phyloP scores from a whole-genome alignment of 768 basidiomycete genomes.

The Coprinellus micaceus region DNA sequence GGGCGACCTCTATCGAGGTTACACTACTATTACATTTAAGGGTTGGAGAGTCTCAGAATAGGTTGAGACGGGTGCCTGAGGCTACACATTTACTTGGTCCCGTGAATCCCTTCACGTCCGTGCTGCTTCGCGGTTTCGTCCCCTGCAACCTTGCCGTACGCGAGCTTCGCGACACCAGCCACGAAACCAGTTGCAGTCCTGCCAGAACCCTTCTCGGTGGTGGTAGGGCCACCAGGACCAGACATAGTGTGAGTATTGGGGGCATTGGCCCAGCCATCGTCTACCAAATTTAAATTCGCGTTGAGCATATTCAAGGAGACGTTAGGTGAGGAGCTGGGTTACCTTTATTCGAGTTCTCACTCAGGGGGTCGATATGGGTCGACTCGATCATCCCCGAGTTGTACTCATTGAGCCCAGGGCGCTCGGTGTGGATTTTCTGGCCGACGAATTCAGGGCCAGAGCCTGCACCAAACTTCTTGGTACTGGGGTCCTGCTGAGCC shows the following conservation, averaged over 20 bases:
- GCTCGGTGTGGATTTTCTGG: constrained; percentile 33
- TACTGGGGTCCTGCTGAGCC: too few relatives aligned
- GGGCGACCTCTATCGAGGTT: too few relatives aligned
- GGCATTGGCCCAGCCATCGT: constrained; percentile 41
- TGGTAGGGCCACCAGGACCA: constrained; percentile 9
- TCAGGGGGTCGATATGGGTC: constrained; percentile 50
- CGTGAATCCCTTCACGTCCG: constrained; percentile 24
- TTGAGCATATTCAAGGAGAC: neutral
- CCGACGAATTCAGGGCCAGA: constrained; percentile 39
- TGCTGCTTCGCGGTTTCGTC: constrained; percentile 31
- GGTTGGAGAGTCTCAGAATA: too few relatives aligned
- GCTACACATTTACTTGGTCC: constrained; percentile 12
- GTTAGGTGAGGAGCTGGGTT: constrained; percentile 8
- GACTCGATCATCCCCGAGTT: constrained; percentile 56
- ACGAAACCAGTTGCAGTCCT: constrained; percentile 13
- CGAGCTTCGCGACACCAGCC: constrained; percentile 32
- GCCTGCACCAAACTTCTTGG: constrained; percentile 36
- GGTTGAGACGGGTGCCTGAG: too few relatives aligned
- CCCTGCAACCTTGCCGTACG: constrained; percentile 34
- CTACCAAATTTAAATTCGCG: constrained; percentile 17
- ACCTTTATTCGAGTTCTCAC: constrained; percentile 42
- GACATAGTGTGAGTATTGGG: too few relatives aligned
- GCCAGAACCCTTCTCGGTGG: neutral
- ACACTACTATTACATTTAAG: too few relatives aligned
- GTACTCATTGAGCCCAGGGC: constrained; percentile 49